phyloP scores from a whole-genome alignment of 208 protist genomes.

The Herpetomonas tarakana region DNA sequence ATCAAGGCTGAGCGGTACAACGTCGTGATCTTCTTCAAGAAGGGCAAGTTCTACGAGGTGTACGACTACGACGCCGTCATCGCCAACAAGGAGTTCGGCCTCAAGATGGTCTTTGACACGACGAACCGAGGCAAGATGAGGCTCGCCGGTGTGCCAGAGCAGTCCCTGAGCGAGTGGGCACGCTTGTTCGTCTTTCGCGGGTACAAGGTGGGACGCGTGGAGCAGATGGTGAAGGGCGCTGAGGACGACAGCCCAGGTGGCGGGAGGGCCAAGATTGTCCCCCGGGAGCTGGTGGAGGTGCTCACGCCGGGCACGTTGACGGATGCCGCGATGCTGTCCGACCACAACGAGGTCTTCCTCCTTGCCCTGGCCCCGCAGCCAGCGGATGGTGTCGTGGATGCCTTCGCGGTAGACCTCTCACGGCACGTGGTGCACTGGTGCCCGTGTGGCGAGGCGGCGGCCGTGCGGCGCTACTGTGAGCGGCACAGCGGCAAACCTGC shows the following conservation, averaged over 20 bases:
- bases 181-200: constrained; percentile 91
- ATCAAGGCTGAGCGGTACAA: constrained; percentile 93
- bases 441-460: constrained; percentile 28
- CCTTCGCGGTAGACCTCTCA: constrained; percentile 81
- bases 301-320: constrained; percentile 92
- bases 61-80: constrained; percentile 94
- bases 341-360: constrained; percentile 65
- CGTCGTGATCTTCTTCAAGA: constrained; percentile 95
- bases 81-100: constrained; percentile 89
- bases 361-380: constrained; percentile 42
- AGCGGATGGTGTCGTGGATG: constrained; percentile 35
- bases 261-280: constrained; percentile 63
- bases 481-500: not conserved
- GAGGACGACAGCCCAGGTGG: constrained; percentile 14
- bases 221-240: constrained; percentile 84
- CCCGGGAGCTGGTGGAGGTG: constrained; percentile 85
- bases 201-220: constrained; percentile 92
- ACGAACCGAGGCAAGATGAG: constrained; percentile 90
- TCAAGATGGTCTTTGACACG: constrained; percentile 90
- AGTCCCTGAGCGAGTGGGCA: constrained; percentile 88
- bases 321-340: constrained; percentile 79
- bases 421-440: constrained; percentile 67
- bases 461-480: constrained; percentile 8
- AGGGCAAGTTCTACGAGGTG: constrained; percentile 96
- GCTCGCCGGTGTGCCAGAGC: constrained; percentile 92